Percentiles rank a stretch among this genome's conserved stretches.
Conservation (phyloP, 1,284 basidiomycete genomes). For the Agaricales sp. region DNA sequence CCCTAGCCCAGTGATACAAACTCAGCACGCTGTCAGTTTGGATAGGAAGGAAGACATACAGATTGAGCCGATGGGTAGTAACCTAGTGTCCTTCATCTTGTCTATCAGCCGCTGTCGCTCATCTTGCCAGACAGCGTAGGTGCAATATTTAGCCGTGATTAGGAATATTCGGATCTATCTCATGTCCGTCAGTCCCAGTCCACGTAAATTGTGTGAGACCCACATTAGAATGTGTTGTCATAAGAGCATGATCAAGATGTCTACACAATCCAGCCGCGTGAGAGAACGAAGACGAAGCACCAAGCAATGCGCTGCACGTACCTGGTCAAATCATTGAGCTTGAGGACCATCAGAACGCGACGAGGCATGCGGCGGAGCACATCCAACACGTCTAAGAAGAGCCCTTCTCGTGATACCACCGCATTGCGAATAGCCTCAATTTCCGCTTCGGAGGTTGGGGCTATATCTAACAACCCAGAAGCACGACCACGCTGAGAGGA, state of each 20-base stretch:
- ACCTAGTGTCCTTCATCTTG: conserved; percentile 36
- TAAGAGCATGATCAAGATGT: conserved; percentile 60
- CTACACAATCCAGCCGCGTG: conserved; percentile 21
- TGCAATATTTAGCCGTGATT: conserved; percentile 88
- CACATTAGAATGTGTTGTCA: conserved; percentile 68
- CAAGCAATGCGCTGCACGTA: conserved; percentile 18
- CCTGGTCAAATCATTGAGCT: conserved; percentile 78
- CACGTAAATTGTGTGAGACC: neutral
- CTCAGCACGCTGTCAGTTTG: neutral
- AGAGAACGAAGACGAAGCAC: neutral
- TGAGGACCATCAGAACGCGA: conserved; percentile 81
- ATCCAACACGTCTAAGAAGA: conserved; percentile 78
- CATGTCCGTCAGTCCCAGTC: conserved; percentile 3
- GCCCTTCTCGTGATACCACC: conserved; percentile 70
- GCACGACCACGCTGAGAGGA: conserved; percentile 39
- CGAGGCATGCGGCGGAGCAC: conserved; percentile 76
- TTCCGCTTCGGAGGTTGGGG: conserved; percentile 59
- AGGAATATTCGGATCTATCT: conserved; percentile 75
- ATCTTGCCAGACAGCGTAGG: conserved; percentile 75
- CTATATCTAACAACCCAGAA: conserved; percentile 67
- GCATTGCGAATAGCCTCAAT: conserved; percentile 73
- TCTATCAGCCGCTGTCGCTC: conserved; percentile 49
- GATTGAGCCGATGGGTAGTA: conserved; percentile 42
- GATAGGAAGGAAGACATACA: conserved; percentile 5
- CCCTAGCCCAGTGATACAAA: neutral